Evolutionary conservation across 2,329 filamentous ascomycete genomes (phyloP).

Genomic region (Aureobasidium sp.): DNA sequence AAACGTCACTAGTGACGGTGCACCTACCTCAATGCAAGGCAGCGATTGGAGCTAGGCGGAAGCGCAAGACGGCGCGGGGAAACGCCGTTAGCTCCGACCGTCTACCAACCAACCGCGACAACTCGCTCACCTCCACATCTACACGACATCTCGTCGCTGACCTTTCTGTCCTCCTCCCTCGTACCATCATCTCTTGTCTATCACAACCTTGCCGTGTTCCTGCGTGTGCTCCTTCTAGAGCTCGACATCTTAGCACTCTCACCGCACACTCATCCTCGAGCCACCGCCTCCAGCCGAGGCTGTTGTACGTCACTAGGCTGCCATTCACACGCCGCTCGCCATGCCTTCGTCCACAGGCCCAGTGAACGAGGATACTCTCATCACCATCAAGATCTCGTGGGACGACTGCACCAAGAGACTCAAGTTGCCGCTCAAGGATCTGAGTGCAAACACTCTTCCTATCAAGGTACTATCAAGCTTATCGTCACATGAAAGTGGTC

Average conservation of each 20-base stretch:
- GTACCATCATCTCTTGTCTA: not conserved
- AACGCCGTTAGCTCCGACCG: not conserved
- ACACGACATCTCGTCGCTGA: conserved; percentile 1
- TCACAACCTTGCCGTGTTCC: not conserved
- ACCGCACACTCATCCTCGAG: not conserved
- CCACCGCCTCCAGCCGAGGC: conserved; percentile 5
- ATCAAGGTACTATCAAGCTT: conserved; percentile 54
- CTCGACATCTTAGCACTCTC: not conserved
- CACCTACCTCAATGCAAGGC: not conserved
- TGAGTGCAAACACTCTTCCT: conserved; percentile 65
- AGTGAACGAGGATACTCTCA: conserved; percentile 58
- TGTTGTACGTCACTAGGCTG: conserved; percentile 9
- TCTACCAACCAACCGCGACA: not conserved
- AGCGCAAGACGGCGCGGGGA: not conserved
- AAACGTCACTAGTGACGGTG: not conserved
- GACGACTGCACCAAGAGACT: conserved; percentile 71
- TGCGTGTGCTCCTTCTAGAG: not conserved
- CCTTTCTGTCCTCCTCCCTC: not conserved
- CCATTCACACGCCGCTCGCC: conserved; percentile 10
- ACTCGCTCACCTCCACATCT: conserved; percentile 1
- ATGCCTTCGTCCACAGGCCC: conserved; percentile 35
- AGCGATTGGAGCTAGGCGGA: not conserved
- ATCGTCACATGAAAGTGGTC: not conserved
- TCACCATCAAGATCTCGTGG: conserved; percentile 78
- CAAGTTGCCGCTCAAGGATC: conserved; percentile 82